These are phyloP conservation scores for Lentinula guzmanii DNA, from an alignment of 768 basidiomycete species.

Conservation along the genomic window DNA sequence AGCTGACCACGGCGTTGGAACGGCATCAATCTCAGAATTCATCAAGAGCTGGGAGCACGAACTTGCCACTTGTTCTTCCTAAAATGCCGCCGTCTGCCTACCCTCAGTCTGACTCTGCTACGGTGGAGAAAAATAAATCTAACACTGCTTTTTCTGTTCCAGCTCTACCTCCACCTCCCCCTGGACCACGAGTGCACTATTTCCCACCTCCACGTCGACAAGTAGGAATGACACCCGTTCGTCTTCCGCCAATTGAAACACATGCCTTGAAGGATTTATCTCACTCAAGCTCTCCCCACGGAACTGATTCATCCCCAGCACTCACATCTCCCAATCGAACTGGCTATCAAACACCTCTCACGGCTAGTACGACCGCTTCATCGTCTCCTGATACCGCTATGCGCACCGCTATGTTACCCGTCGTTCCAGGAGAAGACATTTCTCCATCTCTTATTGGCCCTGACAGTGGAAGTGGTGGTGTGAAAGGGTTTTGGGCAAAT, in stretches of 20 bases:
- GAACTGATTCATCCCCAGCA: neutral
- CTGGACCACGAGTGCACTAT: neutral
- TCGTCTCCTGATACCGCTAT: neutral
- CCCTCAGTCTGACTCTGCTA: neutral
- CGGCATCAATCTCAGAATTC: conserved; percentile 2
- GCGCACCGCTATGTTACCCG: neutral
- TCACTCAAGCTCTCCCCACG: neutral
- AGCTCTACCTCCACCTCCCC: neutral
- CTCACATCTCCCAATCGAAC: too few relatives aligned
- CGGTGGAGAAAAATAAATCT: neutral
- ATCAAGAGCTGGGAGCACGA: neutral
- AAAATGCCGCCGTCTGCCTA: neutral
- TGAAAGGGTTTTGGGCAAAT: neutral
- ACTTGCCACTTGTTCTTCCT: neutral
- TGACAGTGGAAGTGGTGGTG: neutral
- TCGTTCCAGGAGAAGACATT: neutral
- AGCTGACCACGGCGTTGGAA: conserved; percentile 2
- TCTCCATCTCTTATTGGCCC: neutral
- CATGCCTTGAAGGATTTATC: neutral
- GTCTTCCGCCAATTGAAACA: neutral
- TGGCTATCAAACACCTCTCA: neutral
- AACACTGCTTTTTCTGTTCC: neutral
- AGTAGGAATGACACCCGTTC: neutral
- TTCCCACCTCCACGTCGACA: neutral
- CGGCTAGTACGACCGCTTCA: neutral